Evolutionary conservation across 2,329 filamentous ascomycete genomes (phyloP).

Genomic region (Spiromastix sp.): DNA sequence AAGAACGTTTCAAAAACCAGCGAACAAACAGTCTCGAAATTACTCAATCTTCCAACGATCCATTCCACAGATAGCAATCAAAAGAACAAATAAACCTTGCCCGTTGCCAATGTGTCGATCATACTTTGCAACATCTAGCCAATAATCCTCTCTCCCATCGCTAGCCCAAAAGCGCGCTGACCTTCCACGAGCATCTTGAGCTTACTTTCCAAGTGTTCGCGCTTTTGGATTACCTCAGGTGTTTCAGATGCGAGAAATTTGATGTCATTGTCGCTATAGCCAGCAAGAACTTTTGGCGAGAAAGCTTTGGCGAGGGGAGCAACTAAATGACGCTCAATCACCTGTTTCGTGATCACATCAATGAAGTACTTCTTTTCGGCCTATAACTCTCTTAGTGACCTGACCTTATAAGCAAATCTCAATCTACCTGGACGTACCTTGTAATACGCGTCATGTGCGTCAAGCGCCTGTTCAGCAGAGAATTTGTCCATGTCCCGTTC

Average conservation of each 20-base stretch:
- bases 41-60: too few relatives aligned
- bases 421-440: neutral
- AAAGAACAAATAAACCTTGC: too few relatives aligned
- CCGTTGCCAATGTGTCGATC: too few relatives aligned
- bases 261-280: conserved; percentile 6
- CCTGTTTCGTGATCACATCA: conserved; percentile 6
- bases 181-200: conserved; percentile 4
- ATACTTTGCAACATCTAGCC: too few relatives aligned
- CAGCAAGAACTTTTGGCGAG: conserved; percentile 3
- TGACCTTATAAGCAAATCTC: neutral
- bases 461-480: conserved; percentile 3
- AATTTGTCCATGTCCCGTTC: conserved; percentile 2
- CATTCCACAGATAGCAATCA: too few relatives aligned
- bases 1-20: too few relatives aligned
- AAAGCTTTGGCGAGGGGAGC: conserved; percentile 3
- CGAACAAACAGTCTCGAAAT: too few relatives aligned
- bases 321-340: conserved; percentile 6
- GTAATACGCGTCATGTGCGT: conserved; percentile 4
- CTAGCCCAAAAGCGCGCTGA: conserved; percentile 4
- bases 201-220: conserved; percentile 5
- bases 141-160: conserved; percentile 3
- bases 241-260: conserved; percentile 5
- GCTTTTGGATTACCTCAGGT: conserved; percentile 1
- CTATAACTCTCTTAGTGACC: conserved; percentile 1
- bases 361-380: conserved; percentile 5